Evolutionary conservation across 257 asterid species (phyloP).

Genomic region (Fraxinus anomala): DNA sequence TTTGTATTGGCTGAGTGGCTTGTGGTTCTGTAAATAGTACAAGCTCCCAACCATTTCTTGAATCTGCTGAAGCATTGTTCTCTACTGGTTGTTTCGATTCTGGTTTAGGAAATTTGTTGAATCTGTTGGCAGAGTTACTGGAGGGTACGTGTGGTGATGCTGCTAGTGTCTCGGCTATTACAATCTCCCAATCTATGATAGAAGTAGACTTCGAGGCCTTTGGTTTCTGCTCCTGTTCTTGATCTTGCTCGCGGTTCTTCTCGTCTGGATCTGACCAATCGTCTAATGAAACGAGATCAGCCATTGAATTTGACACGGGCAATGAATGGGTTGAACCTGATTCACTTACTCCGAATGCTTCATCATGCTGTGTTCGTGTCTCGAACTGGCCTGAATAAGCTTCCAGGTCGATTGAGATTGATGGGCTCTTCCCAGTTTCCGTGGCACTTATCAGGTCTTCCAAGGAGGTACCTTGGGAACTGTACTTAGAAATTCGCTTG

Average conservation of each 20-base stretch:
- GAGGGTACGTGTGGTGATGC: slow-evolving; percentile 21
- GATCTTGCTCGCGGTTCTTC: slow-evolving; percentile 22
- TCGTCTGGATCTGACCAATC: slow-evolving; percentile 44
- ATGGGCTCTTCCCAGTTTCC: slow-evolving; percentile 43
- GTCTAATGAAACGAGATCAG: slow-evolving; percentile 57
- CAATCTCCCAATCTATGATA: slow-evolving; percentile 51
- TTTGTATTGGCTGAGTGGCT: neutral
- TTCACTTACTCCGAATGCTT: slow-evolving; percentile 37
- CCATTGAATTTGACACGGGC: slow-evolving; percentile 52
- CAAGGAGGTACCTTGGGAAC: slow-evolving; percentile 59
- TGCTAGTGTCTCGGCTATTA: slow-evolving; percentile 43
- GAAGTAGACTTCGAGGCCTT: slow-evolving; percentile 18
- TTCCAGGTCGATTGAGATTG: slow-evolving; percentile 78
- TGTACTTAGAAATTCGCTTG: slow-evolving; percentile 39
- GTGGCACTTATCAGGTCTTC: slow-evolving; percentile 75
- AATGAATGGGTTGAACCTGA: slow-evolving; percentile 62
- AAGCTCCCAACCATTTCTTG: slow-evolving; percentile 39
- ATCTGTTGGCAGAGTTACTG: slow-evolving; percentile 35
- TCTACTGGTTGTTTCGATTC: slow-evolving; percentile 4
- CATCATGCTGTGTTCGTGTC: slow-evolving; percentile 33
- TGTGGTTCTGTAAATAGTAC: slow-evolving; percentile 29
- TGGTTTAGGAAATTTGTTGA: slow-evolving; percentile 28
- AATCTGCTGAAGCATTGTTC: slow-evolving; percentile 12
- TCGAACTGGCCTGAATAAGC: slow-evolving; percentile 43
- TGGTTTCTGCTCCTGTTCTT: slow-evolving; percentile 24